Conservation (phyloP, 192 early-diverging fungal genomes). For the Rhizophagus sp. region DNA sequence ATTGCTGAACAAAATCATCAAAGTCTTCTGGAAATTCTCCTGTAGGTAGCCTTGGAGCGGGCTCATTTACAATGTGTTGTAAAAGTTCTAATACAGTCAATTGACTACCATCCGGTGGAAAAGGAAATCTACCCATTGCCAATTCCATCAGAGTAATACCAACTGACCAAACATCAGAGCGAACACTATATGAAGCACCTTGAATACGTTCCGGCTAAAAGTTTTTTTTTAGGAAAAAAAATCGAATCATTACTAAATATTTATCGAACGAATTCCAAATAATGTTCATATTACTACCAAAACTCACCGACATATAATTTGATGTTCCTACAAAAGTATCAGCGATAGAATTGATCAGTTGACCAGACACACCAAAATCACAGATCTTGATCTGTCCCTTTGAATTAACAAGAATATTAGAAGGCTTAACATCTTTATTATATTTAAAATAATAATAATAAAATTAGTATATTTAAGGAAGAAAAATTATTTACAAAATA, state of each 20-base stretch:
- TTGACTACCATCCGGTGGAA: constrained; percentile 66
- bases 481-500: background rate
- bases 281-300: background rate
- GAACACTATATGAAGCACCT: constrained; percentile 75
- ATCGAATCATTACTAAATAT: background rate
- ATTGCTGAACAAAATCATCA: constrained; percentile 73
- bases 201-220: constrained; percentile 75
- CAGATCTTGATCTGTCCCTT: constrained; percentile 77
- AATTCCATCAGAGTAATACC: constrained; percentile 84
- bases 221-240: background rate
- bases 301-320: constrained; percentile 78
- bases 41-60: constrained; percentile 74
- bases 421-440: constrained; percentile 77
- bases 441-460: background rate
- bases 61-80: constrained; percentile 89
- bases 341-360: constrained; percentile 81
- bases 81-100: constrained; percentile 90
- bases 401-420: constrained; percentile 83
- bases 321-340: constrained; percentile 86
- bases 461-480: background rate
- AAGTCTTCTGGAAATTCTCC: constrained; percentile 76
- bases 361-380: constrained; percentile 92
- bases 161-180: constrained; percentile 82
- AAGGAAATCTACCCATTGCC: constrained; percentile 72
- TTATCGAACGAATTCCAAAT: background rate